phyloP scores from a whole-genome alignment of 805 yeast species.

The Lipomyces kockii region DNA sequence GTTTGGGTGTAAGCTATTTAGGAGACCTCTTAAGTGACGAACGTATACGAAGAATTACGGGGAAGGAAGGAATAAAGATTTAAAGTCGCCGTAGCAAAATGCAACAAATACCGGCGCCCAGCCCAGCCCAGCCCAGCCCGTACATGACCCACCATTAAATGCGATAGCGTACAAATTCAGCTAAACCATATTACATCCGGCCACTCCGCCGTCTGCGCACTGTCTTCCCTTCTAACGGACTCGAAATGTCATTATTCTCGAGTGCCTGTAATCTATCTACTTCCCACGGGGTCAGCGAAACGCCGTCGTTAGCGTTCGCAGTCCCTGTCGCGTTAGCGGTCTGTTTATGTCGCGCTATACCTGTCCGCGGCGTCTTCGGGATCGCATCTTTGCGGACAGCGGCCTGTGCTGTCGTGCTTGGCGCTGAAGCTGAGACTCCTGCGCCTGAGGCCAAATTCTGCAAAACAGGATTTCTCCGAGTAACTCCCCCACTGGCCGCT shows the following conservation, averaged over 20 bases:
- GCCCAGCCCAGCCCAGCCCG: no score
- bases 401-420: conserved; percentile 32
- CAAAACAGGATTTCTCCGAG: background rate
- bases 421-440: conserved; percentile 12
- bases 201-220: conserved; percentile 11
- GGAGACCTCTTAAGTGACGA: no score
- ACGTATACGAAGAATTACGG: no score
- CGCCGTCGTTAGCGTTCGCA: background rate
- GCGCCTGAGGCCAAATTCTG: background rate
- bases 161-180: background rate
- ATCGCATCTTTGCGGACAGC: conserved; percentile 6
- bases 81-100: no score
- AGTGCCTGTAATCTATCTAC: conserved; percentile 19
- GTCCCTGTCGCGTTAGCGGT: background rate
- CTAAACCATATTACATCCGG: background rate
- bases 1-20: no score
- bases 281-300: conserved; percentile 34
- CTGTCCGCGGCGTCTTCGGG: conserved; percentile 14
- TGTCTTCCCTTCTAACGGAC: conserved; percentile 24
- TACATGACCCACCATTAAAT: background rate
- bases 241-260: conserved; percentile 7
- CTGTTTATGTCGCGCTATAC: background rate
- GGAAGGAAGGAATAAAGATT: no score
- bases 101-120: background rate
- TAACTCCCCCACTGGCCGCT: background rate